Conservation (phyloP, 1,284 basidiomycete genomes). For the Leucoagaricus sp. region DNA sequence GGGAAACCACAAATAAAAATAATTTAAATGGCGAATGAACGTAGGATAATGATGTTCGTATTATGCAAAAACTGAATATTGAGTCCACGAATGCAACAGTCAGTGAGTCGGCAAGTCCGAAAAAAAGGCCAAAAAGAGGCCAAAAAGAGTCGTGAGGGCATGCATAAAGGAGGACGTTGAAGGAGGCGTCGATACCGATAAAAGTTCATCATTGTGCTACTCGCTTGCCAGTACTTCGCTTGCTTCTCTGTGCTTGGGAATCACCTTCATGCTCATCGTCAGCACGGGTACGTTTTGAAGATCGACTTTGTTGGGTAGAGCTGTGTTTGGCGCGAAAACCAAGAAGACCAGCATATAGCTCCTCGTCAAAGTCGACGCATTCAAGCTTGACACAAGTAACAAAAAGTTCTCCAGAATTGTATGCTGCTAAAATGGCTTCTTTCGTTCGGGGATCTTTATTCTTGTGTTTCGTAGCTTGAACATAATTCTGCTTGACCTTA, state of each 20-base stretch:
- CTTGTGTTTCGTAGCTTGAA: conserved; percentile 38
- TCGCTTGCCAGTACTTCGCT: not conserved
- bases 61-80: too few relatives aligned
- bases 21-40: conserved; percentile 3
- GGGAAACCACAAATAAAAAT: not conserved
- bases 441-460: conserved; percentile 30
- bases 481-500: conserved; percentile 37
- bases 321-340: not conserved
- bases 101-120: not conserved
- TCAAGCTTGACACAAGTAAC: conserved; percentile 49
- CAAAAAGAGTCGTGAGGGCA: not conserved
- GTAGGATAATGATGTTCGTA: not conserved
- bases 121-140: not conserved
- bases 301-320: not conserved
- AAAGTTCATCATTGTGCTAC: not conserved
- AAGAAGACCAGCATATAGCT: conserved; percentile 30
- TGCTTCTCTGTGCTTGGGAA: conserved; percentile 1
- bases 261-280: conserved; percentile 4
- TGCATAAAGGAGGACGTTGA: not conserved
- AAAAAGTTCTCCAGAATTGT: conserved; percentile 39
- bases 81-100: not conserved
- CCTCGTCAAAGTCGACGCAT: conserved; percentile 43
- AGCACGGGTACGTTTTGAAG: conserved; percentile 3
- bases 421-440: conserved; percentile 36
- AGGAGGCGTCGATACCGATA: not conserved